Evolutionary conservation across 108 stramenopile genomes (phyloP).

Genomic region (Cyclotella distinguenda): DNA sequence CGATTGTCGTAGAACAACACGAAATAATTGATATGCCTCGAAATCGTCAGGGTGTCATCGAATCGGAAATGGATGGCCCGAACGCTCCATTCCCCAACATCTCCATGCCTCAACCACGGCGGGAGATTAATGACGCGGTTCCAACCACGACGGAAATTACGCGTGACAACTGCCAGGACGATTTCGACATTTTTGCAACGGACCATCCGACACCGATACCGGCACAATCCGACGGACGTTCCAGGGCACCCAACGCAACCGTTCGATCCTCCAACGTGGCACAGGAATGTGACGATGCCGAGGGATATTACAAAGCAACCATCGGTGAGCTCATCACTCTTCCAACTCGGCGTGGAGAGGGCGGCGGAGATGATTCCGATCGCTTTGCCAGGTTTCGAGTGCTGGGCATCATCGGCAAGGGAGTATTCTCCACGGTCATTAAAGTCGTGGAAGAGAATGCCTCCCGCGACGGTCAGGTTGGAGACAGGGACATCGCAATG

Average conservation of each 20-base stretch:
- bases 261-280: slow-evolving; percentile 8
- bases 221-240: slow-evolving; percentile 13
- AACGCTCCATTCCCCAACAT: not conserved
- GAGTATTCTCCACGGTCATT: slow-evolving; percentile 96
- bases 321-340: slow-evolving; percentile 80
- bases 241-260: slow-evolving; percentile 6
- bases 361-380: slow-evolving; percentile 16
- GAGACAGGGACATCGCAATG: slow-evolving; percentile 77
- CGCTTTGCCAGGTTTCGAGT: slow-evolving; percentile 68
- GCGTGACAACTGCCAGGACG: slow-evolving; percentile 16
- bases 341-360: slow-evolving; percentile 26
- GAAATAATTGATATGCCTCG: slow-evolving; percentile 31
- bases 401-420: slow-evolving; percentile 90
- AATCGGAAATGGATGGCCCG: slow-evolving; percentile 22
- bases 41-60: slow-evolving; percentile 36
- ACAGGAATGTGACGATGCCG: slow-evolving; percentile 92
- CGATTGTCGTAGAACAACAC: not conserved
- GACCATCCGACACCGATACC: slow-evolving; percentile 45
- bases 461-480: not conserved
- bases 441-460: slow-evolving; percentile 63
- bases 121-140: not conserved
- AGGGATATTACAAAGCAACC: slow-evolving; percentile 96
- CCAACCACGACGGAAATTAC: not conserved
- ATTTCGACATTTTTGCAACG: slow-evolving; percentile 51
- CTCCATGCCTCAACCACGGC: not conserved